Evolutionary conservation across 768 basidiomycete species (phyloP).

Genomic region (Tylopilus felleus): DNA sequence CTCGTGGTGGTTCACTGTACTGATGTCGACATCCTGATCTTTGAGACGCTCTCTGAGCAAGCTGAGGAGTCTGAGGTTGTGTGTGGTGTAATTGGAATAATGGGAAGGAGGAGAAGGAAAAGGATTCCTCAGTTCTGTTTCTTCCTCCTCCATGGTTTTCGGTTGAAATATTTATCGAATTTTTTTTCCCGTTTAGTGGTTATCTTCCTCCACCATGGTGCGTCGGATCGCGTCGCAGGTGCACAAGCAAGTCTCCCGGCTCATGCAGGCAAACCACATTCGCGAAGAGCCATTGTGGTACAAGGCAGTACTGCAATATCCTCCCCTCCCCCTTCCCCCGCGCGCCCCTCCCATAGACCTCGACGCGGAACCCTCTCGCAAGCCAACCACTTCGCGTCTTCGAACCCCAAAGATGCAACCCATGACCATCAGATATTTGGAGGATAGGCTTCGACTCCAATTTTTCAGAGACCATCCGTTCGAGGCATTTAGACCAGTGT

Average conservation of each 20-base stretch:
- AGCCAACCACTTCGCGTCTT: constrained; percentile 26
- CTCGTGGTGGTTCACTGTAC: constrained; percentile 53
- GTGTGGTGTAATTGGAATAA: constrained; percentile 71
- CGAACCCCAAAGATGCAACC: constrained; percentile 45
- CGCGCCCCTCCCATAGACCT: constrained; percentile 54
- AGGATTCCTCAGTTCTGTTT: constrained; percentile 75
- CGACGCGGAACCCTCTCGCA: constrained; percentile 38
- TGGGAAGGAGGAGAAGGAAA: constrained; percentile 89
- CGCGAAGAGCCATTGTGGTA: constrained; percentile 77
- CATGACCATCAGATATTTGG: constrained; percentile 66
- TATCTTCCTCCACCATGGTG: constrained; percentile 37
- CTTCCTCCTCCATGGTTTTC: constrained; percentile 51
- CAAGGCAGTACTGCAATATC: constrained; percentile 78
- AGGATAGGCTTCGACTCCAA: constrained; percentile 82
- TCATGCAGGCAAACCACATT: constrained; percentile 64
- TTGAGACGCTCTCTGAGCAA: constrained; percentile 55
- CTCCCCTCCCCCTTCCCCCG: constrained; percentile 84
- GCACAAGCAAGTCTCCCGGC: constrained; percentile 80
- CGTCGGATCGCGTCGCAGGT: constrained; percentile 84
- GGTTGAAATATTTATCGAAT: neutral
- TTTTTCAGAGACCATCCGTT: constrained; percentile 98
- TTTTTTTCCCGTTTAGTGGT: neutral
- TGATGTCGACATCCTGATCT: constrained; percentile 34
- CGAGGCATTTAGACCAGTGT: constrained; percentile 81
- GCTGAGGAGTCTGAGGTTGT: constrained; percentile 66